Evolutionary conservation across 2,329 filamentous ascomycete species (phyloP).

Genomic region (Xylariaceae sp.): DNA sequence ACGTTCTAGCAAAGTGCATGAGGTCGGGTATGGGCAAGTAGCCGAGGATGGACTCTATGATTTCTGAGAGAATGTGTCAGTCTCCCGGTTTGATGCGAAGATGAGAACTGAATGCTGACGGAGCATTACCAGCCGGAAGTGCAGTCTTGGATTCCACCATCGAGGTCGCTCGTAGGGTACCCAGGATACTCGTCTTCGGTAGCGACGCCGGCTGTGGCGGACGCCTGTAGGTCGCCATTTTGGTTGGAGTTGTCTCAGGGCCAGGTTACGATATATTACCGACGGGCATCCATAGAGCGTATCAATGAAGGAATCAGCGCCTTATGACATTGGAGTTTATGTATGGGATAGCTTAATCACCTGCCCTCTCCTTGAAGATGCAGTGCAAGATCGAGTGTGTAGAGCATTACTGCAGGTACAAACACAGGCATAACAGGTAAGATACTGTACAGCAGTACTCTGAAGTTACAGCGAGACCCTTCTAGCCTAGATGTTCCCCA

Average conservation of each 20-base stretch:
- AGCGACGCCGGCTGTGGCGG: constrained; percentile 30
- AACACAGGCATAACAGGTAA: too few relatives aligned
- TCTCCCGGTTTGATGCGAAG: background rate
- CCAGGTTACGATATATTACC: constrained; percentile 1
- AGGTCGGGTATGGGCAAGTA: constrained; percentile 82
- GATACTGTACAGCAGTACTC: too few relatives aligned
- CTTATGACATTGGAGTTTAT: background rate
- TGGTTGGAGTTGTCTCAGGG: constrained; percentile 5
- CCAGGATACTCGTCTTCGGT: constrained; percentile 56
- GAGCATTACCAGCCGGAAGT: constrained; percentile 68
- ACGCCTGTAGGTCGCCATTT: constrained; percentile 36
- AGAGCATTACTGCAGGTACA: too few relatives aligned
- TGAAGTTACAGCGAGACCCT: too few relatives aligned
- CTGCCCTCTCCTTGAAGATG: too few relatives aligned
- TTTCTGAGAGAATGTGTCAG: constrained; percentile 51
- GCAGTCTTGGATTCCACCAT: constrained; percentile 73
- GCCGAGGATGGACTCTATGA: constrained; percentile 81
- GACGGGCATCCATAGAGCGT: constrained; percentile 7
- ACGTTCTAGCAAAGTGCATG: constrained; percentile 77
- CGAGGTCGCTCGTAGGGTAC: constrained; percentile 71
- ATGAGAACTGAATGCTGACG: background rate
- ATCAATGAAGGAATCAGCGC: background rate
- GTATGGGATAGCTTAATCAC: too few relatives aligned
- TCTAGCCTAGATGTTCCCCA: too few relatives aligned
- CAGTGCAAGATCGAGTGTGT: too few relatives aligned